Percentiles rank a stretch among this genome's conserved stretches.
Evolutionary conservation across 257 asterid genomes (phyloP).

Genomic region (Plectranthus barbatus): DNA sequence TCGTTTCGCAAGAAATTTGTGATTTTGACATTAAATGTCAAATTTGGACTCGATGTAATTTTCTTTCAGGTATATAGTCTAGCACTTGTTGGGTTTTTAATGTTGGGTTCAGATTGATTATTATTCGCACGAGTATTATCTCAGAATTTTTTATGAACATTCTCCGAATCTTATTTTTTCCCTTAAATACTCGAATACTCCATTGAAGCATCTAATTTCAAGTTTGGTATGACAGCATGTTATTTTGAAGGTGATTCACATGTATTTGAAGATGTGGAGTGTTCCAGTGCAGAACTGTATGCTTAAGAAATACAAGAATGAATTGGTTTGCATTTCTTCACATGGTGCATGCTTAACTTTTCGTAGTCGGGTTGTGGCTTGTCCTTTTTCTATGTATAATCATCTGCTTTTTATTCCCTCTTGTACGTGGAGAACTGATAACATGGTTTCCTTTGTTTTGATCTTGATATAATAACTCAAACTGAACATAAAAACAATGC

Average conservation of each 20-base stretch:
- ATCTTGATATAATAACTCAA: neutral
- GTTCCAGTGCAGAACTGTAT: neutral
- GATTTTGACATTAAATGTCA: neutral
- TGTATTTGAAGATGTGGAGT: neutral
- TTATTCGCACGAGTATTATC: neutral
- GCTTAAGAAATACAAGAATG: neutral
- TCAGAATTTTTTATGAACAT: neutral
- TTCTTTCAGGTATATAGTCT: neutral
- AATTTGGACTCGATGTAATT: neutral
- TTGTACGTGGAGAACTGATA: neutral
- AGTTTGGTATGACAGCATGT: neutral
- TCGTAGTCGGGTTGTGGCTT: neutral
- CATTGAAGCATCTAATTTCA: neutral
- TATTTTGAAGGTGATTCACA: neutral
- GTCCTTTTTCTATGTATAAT: neutral
- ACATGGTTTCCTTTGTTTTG: neutral
- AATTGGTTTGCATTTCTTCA: neutral
- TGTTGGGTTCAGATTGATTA: neutral
- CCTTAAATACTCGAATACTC: neutral
- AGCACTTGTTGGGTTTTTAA: neutral
- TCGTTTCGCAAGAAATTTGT: neutral
- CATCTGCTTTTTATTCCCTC: neutral
- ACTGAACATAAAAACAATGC: neutral
- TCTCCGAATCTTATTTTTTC: neutral
- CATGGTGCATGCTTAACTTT: constrained; percentile 2